These are phyloP conservation scores for Xylaria polymorpha DNA, from an alignment of 2,329 filamentous ascomycete species.

Conservation along the genomic window DNA sequence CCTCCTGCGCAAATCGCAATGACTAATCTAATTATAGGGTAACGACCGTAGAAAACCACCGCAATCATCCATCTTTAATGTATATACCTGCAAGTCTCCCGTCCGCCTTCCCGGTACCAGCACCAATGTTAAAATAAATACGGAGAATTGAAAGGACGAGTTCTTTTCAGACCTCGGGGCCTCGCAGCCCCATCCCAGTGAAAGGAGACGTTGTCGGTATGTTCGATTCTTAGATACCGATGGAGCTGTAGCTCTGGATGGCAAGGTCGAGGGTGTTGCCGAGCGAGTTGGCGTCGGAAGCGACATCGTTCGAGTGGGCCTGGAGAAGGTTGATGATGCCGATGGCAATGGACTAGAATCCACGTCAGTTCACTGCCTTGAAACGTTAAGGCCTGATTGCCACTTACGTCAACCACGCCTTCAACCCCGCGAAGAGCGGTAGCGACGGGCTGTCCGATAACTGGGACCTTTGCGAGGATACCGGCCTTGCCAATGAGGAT, in stretches of 20 bases:
- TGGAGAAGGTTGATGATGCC: constrained; percentile 24
- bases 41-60: constrained; percentile 10
- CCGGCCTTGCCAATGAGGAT: constrained; percentile 38
- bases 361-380: not conserved
- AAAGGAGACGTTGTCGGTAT: not conserved
- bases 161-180: not conserved
- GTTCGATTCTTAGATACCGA: not conserved
- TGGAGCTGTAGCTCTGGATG: constrained; percentile 23
- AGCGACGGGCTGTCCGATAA: constrained; percentile 35
- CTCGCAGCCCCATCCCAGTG: not conserved
- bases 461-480: constrained; percentile 23
- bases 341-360: constrained; percentile 20
- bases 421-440: constrained; percentile 32
- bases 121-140: constrained; percentile 16
- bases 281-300: constrained; percentile 28
- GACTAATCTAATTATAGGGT: not conserved
- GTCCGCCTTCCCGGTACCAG: not conserved
- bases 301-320: not conserved
- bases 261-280: constrained; percentile 19
- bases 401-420: constrained; percentile 34
- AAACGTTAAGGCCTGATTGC: not conserved
- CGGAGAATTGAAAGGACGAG: constrained; percentile 9
- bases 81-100: not conserved
- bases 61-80: not conserved
- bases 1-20: not conserved